Evolutionary conservation across 225 moss, liverwort and hornwort species (phyloP), one percentile per base, ranked within the genome.

Genomic region (Asterella californica): DNA sequence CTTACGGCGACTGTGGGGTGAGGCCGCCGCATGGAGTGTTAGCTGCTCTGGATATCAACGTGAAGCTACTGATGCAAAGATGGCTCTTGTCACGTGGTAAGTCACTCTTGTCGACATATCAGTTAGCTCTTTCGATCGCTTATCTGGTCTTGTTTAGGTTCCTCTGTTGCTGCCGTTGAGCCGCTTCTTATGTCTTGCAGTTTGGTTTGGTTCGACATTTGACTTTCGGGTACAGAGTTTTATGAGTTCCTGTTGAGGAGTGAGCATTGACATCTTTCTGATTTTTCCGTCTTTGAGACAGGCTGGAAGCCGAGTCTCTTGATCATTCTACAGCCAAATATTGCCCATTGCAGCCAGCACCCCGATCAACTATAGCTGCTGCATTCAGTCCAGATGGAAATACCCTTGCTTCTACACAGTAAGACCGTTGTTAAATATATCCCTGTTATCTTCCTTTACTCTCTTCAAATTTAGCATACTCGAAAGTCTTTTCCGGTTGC

Each of bases 301-400:
- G 97, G 97, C 86, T 94, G 82, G 97, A 99, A 86, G 92, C 92
- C 67, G 97, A 99, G 84, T 99, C 94, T 38, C 90, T 95, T 75
- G 86, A 89, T 82, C 95, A 95, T 86, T 99, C 93, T 83, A 90
- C 91, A 76, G 97, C 97, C 64, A 95, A 91, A 53, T 99, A 99
- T 83, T 99, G 97, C 84, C 94, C 97, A 55, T 81, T 95, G 52
- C 92, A 91, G 84, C 97, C 95, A 81, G 85, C 97, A 22, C 97
- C 97, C 32, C 90, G 97, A 83, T 99, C 97, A 77, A 99, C 97
- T 36, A 99, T 99, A 86, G 97, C 97, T 82, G 97, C 97, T 85
- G 97, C 97, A 64, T 99, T 94, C 81, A 99, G 97, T 73, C 94
- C 97, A 65, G 97, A 99, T 90, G 97, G 97, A 74, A 92, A 99